phyloP scores from a whole-genome alignment of 345 rosid genomes.

The Eucalyptus sp. region DNA sequence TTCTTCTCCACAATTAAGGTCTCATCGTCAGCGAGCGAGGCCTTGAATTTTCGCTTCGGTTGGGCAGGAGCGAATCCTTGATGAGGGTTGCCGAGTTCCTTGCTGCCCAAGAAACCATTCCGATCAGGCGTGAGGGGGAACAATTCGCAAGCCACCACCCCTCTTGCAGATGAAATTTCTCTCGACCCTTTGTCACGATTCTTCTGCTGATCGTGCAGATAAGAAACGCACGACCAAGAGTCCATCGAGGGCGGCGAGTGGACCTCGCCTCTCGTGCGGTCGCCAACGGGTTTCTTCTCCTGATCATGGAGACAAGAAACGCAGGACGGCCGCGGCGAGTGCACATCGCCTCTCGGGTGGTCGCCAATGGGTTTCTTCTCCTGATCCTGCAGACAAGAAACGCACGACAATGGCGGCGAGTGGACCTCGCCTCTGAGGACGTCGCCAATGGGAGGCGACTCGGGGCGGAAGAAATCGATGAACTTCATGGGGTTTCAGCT shows the following conservation, averaged over 20 bases:
- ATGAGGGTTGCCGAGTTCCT: background rate
- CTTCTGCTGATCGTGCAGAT: background rate
- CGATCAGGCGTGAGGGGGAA: background rate
- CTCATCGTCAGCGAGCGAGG: background rate
- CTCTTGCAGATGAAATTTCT: background rate
- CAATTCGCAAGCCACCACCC: background rate
- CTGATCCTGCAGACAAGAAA: no score
- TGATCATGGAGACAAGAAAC: no score
- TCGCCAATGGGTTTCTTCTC: no score
- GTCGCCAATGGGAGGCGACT: background rate
- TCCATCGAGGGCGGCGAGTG: background rate
- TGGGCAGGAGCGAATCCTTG: background rate
- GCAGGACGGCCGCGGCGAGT: no score
- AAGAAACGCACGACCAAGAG: background rate
- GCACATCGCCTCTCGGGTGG: no score
- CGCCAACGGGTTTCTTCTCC: background rate
- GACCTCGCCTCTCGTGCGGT: background rate
- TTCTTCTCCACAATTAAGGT: background rate
- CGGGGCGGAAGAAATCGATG: background rate
- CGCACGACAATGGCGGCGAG: background rate
- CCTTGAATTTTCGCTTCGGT: background rate
- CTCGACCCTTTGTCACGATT: background rate
- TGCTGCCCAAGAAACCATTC: background rate
- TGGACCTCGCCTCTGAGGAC: background rate
- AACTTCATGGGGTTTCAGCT: background rate